Evolutionary conservation across 23 red algal genomes (phyloP), one percentile per base, ranked within the genome.

Genomic region (Gracilaria vermiculophylla): DNA sequence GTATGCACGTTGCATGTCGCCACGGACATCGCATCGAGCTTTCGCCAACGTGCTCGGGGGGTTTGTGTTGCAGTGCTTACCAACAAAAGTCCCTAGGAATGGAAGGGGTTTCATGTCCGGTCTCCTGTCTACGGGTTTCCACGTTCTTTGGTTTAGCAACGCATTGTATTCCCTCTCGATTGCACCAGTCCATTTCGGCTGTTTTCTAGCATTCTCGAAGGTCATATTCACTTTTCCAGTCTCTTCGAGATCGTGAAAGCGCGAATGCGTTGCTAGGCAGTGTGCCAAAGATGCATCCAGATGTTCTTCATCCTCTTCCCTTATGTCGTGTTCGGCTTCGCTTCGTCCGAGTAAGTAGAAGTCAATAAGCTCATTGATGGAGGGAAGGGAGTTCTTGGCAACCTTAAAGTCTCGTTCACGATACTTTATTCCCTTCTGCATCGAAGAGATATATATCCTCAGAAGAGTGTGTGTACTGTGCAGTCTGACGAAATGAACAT

Each of bases 121-220:
- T 0, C 47, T 64, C 0, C 0, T 42, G 62, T 35, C 37, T 12
- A 84, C 2, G 20, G 41, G 25, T 20, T 69, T 8, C 80, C 55
- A 84, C 3, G 16, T 69, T 0, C 48, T 24, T 17, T 0, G 10
- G 15, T 84, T 29, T 42, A 58, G 34, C 11, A 84, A 28, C 1
- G 80, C 80, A 25, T 53, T 5, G 55, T 1, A 47, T 24, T 84
- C 80, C 24, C 80, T 25, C 19, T 84, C 53, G 47, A 84, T 84
- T 19, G 42, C 58, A 10, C 33, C 36, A 19, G 53, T 0, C 53
- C 53, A 51, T 41, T 23, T n/a, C 17, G 80, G 80, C 19, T 36
- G 44, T 12, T 69, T 42, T n/a, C 2, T 15, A 50, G 53, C 80
- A 23, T 84, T 1, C 56, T 66, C 41, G 48, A 84, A 84, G 39